Evolutionary conservation across 2,329 filamentous ascomycete genomes (phyloP).

Genomic region (Fusarium fujikuroi): DNA sequence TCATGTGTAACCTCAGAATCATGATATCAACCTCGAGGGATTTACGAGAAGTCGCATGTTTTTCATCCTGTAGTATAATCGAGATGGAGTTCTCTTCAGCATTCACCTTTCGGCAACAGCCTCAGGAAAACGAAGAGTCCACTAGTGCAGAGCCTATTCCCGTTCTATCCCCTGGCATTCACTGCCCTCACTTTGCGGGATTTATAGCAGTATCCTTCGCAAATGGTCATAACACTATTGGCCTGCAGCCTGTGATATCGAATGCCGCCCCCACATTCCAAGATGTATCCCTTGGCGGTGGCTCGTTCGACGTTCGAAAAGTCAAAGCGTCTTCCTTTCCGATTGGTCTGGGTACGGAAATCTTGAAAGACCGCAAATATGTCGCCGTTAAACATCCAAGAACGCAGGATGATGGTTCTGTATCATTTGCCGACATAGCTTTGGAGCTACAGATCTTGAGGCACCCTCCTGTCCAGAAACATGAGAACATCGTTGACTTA

Average conservation of each 20-base stretch:
- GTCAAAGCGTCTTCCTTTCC: background rate
- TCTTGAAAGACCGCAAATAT: background rate
- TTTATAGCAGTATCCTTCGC: conserved; percentile 3
- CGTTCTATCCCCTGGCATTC: background rate
- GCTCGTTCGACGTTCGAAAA: conserved; percentile 8
- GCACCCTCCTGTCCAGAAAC: background rate
- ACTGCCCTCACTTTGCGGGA: conserved; percentile 8
- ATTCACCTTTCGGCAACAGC: background rate
- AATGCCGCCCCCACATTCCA: background rate
- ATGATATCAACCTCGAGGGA: background rate
- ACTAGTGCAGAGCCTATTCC: background rate
- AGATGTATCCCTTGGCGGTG: conserved; percentile 1
- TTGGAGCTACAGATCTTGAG: conserved; percentile 1
- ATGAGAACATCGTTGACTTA: background rate
- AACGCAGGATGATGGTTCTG: background rate
- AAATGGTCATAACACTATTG: background rate
- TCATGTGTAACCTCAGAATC: background rate
- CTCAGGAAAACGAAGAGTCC: background rate
- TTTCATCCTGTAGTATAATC: background rate
- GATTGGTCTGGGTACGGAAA: background rate
- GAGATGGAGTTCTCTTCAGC: conserved; percentile 2
- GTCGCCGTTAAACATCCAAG: conserved; percentile 2
- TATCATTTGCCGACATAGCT: background rate
- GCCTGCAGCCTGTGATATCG: background rate
- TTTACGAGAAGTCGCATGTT: background rate